A percentile compares a stretch with the other conserved stretches of the same genome.
Conservation (phyloP, 164 flowering plant genomes). For the Echeveria elegans region DNA sequence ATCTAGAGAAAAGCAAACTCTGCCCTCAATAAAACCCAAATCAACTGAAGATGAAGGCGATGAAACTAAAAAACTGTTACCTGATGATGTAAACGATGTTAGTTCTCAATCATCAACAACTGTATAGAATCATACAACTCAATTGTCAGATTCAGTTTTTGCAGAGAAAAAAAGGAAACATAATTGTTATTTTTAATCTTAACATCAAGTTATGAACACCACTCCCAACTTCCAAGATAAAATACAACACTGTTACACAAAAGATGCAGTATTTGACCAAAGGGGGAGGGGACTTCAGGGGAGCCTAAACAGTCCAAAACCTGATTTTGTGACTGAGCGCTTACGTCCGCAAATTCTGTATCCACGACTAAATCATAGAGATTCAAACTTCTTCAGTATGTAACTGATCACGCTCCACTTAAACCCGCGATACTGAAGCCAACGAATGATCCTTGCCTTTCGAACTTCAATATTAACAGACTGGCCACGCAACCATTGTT, state of each 20-base stretch:
- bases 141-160: too few species aligned
- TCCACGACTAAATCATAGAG: background rate
- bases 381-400: conserved; percentile 58
- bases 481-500: conserved; percentile 63
- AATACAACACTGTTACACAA: background rate
- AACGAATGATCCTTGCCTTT: conserved; percentile 57
- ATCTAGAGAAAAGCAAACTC: conserved; percentile 27
- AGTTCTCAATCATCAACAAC: background rate
- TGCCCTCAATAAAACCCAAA: conserved; percentile 31
- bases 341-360: background rate
- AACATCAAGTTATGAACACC: background rate
- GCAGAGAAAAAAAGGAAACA: too few species aligned
- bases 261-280: background rate
- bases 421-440: conserved; percentile 94
- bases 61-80: background rate
- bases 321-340: background rate
- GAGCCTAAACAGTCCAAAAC: background rate
- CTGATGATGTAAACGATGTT: background rate
- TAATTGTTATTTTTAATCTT: too few species aligned
- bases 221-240: background rate
- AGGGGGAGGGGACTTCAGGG: background rate
- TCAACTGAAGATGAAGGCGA: conserved; percentile 19
- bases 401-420: conserved; percentile 48
- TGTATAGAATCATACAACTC: background rate
- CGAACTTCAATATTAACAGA: conserved; percentile 47